These are phyloP conservation scores for Erythrophleum fordii DNA, from an alignment of 306 rosid genomes.

Conservation along the genomic window DNA sequence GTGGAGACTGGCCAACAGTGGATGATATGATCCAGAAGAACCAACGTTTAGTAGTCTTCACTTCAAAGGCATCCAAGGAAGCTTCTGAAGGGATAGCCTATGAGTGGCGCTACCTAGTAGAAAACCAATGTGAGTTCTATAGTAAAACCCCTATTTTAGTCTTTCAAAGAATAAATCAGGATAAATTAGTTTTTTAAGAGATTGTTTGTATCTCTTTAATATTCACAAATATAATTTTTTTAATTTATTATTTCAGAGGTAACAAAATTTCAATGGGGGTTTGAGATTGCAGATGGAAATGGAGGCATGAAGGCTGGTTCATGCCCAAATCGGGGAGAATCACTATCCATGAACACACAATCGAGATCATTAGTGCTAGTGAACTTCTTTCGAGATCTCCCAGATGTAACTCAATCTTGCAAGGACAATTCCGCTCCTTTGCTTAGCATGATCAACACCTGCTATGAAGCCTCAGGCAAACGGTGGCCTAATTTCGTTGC, in stretches of 20 bases:
- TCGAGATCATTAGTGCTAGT: conserved; percentile 71
- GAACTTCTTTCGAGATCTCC: conserved; percentile 62
- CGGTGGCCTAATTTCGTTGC: conserved; percentile 90
- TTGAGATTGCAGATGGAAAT: conserved; percentile 60
- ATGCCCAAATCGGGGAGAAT: conserved; percentile 73
- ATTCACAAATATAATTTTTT: too few relatives aligned
- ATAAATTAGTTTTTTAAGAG: neutral
- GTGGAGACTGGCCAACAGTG: conserved; percentile 85
- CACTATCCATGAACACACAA: conserved; percentile 55
- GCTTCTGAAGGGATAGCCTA: conserved; percentile 92
- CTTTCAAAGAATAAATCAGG: neutral
- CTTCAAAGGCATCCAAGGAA: conserved; percentile 79
- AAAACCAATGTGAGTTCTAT: conserved; percentile 81
- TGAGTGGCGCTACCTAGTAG: conserved; percentile 83
- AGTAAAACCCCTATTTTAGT: neutral
- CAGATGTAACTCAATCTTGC: conserved; percentile 55
- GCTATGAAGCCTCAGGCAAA: conserved; percentile 62
- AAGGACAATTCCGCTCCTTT: conserved; percentile 77
- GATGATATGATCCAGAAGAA: conserved; percentile 78
- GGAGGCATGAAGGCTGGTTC: conserved; percentile 75
- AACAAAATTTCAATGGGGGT: neutral
- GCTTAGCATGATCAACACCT: conserved; percentile 71
- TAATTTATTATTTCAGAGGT: too few relatives aligned
- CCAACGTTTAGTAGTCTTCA: conserved; percentile 85
- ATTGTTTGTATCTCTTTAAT: neutral